Evolutionary conservation across 441 rosid species (phyloP).

Genomic region (Theobroma grandiflorum): DNA sequence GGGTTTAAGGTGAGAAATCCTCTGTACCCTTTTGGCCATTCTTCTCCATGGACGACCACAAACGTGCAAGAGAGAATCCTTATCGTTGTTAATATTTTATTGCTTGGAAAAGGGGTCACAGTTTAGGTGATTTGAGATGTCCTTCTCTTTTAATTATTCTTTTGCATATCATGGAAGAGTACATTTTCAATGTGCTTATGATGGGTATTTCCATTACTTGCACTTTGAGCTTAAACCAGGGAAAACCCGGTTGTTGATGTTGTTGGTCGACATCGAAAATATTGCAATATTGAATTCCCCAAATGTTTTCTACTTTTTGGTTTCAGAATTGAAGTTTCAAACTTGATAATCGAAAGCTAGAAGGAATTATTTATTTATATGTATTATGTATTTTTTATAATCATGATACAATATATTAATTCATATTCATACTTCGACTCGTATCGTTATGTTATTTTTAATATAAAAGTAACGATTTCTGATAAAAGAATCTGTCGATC

Average conservation of each 20-base stretch:
- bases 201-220: conserved; percentile 4
- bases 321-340: no score
- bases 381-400: no score
- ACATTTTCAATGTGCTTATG: neutral
- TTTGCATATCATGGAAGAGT: conserved; percentile 4
- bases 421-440: no score
- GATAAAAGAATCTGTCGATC: neutral
- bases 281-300: neutral
- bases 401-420: no score
- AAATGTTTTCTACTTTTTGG: no score
- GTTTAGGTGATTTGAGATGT: neutral
- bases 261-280: neutral
- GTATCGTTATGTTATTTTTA: no score
- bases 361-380: no score
- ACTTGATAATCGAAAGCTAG: no score
- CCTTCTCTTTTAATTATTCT: neutral
- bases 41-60: neutral
- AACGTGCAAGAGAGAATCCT: conserved; percentile 36
- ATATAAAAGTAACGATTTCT: no score
- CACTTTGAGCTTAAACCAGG: neutral
- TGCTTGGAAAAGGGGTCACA: neutral
- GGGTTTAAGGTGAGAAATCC: neutral
- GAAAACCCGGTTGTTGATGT: no score
- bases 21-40: neutral
- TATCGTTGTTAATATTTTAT: conserved; percentile 27